phyloP scores from a whole-genome alignment of 169 alveolate species.

The Eimeria nieschulzi region DNA sequence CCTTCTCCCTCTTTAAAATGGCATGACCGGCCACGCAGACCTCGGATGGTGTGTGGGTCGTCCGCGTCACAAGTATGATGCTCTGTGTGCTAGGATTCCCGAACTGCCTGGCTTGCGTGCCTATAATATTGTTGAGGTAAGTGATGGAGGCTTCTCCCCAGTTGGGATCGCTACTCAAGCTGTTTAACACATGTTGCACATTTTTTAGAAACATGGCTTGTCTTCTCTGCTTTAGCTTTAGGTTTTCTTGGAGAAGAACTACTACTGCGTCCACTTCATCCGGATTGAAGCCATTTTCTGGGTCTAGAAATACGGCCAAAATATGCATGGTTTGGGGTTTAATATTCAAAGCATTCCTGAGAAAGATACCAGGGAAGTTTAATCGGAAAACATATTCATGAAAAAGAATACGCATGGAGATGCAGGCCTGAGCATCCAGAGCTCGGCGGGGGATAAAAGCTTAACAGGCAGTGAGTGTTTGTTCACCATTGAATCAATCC shows the following conservation, averaged over 20 bases:
- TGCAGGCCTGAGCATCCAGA: too few species aligned
- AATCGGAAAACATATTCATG: too few species aligned
- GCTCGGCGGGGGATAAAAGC: not conserved
- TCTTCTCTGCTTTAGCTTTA: not conserved
- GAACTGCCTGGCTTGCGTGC: constrained; percentile 1
- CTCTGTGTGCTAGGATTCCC: constrained; percentile 9
- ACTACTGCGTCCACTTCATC: constrained; percentile 35
- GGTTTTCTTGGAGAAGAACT: constrained; percentile 37
- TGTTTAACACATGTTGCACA: not conserved
- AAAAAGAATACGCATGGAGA: too few species aligned
- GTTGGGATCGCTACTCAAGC: not conserved
- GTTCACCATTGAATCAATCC: constrained; percentile 44
- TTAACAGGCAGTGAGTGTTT: not conserved
- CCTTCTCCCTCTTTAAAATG: constrained; percentile 14
- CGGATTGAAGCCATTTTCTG: not conserved
- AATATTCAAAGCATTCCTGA: constrained; percentile 51
- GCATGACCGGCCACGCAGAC: constrained; percentile 21
- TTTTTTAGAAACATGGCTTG: not conserved
- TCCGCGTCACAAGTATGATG: not conserved
- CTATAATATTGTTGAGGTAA: constrained; percentile 10
- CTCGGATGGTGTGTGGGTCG: not conserved
- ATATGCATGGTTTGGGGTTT: constrained; percentile 21
- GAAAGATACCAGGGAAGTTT: not conserved
- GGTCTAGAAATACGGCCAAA: constrained; percentile 21
- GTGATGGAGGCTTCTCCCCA: constrained; percentile 19